Evolutionary conservation across 2,329 filamentous ascomycete genomes (phyloP).

Genomic region (Metarhizium brunneum): DNA sequence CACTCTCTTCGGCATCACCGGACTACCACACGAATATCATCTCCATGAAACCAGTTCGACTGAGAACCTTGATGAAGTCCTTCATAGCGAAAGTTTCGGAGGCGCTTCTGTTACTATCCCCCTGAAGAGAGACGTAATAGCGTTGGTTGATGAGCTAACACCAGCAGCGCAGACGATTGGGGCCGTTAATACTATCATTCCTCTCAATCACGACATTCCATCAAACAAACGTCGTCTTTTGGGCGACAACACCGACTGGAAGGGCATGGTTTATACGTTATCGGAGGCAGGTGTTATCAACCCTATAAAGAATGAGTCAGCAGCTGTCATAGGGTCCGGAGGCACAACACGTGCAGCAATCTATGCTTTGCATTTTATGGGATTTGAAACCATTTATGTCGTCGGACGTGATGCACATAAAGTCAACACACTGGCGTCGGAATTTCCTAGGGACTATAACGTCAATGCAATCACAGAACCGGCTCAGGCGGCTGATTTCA

Average conservation of each 20-base stretch:
- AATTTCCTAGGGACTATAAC: constrained; percentile 67
- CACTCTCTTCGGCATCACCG: constrained; percentile 63
- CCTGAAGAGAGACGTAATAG: constrained; percentile 81
- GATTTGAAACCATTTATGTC: constrained; percentile 78
- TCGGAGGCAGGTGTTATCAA: constrained; percentile 53
- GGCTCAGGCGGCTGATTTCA: constrained; percentile 34
- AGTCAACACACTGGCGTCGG: constrained; percentile 54
- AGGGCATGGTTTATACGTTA: constrained; percentile 78
- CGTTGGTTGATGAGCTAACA: constrained; percentile 69
- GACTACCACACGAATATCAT: constrained; percentile 77
- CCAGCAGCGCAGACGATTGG: constrained; percentile 75
- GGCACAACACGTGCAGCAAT: constrained; percentile 89
- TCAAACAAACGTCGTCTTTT: constrained; percentile 46
- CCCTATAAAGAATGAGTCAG: constrained; percentile 34
- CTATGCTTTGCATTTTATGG: constrained; percentile 76
- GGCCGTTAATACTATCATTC: constrained; percentile 88
- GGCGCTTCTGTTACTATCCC: constrained; percentile 95
- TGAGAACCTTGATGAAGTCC: constrained; percentile 51
- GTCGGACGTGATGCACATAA: constrained; percentile 68
- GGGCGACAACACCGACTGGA: constrained; percentile 94
- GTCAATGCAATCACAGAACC: constrained; percentile 51
- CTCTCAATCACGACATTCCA: constrained; percentile 28
- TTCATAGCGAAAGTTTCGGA: constrained; percentile 69
- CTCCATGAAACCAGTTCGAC: constrained; percentile 64
- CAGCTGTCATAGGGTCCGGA: constrained; percentile 80